Percentiles rank a stretch among this genome's conserved stretches.
Evolutionary conservation across 257 asterid genomes (phyloP).

Genomic region (Penstemon davidsonii): DNA sequence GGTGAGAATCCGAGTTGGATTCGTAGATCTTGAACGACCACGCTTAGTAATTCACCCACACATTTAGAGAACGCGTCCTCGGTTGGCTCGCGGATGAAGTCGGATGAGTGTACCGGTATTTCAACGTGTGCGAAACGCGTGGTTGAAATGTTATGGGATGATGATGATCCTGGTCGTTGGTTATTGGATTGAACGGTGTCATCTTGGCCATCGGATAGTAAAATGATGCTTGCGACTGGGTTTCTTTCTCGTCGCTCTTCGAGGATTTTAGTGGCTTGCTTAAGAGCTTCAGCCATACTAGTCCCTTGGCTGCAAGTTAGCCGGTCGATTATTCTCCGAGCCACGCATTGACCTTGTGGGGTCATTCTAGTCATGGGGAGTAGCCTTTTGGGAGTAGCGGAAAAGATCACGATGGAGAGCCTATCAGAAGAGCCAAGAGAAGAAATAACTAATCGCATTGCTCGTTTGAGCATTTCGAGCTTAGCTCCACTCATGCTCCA

Average conservation of each 20-base stretch:
- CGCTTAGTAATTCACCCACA: slow-evolving; percentile 78
- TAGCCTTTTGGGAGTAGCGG: slow-evolving; percentile 62
- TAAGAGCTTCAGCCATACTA: slow-evolving; percentile 67
- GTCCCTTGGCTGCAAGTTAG: slow-evolving; percentile 67
- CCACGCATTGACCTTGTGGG: slow-evolving; percentile 63
- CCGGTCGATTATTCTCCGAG: slow-evolving; percentile 59
- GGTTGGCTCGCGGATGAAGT: slow-evolving; percentile 49
- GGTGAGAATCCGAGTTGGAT: slow-evolving; percentile 58
- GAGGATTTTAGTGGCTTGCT: slow-evolving; percentile 68
- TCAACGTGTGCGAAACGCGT: slow-evolving; percentile 84
- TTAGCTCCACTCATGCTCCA: slow-evolving; percentile 80
- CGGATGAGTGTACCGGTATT: slow-evolving; percentile 72
- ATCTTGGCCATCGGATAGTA: slow-evolving; percentile 75
- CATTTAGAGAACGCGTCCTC: slow-evolving; percentile 85
- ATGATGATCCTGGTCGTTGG: slow-evolving; percentile 37
- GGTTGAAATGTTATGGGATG: slow-evolving; percentile 28
- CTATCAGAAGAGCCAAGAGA: slow-evolving; percentile 91
- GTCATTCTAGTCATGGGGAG: slow-evolving; percentile 72
- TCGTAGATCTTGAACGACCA: slow-evolving; percentile 71
- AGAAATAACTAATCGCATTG: slow-evolving; percentile 81
- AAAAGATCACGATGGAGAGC: slow-evolving; percentile 66
- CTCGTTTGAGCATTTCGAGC: slow-evolving; percentile 86
- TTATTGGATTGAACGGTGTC: slow-evolving; percentile 41
- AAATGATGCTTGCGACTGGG: slow-evolving; percentile 76
- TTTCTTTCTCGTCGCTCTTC: slow-evolving; percentile 83